A percentile compares a stretch with the other conserved stretches of the same genome.
These are phyloP conservation scores for Candida orba DNA, from an alignment of 805 yeast species.

Conservation along the genomic window DNA sequence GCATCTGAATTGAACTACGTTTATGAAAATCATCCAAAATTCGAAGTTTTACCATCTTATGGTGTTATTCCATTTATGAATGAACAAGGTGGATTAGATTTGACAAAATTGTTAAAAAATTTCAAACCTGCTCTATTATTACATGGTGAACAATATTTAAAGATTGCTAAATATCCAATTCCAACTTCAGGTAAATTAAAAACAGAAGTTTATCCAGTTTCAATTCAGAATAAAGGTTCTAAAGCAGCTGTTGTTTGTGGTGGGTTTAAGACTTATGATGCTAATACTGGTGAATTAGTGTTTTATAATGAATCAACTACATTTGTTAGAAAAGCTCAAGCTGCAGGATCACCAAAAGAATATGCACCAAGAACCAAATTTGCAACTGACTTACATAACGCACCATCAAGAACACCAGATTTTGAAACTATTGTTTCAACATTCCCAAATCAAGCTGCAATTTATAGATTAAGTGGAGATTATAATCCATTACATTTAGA, in stretches of 20 bases:
- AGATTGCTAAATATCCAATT: constrained; percentile 66
- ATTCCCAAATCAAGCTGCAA: constrained; percentile 69
- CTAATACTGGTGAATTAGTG: constrained; percentile 56
- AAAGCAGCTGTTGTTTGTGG: constrained; percentile 73
- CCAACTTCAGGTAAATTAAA: constrained; percentile 61
- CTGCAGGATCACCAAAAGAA: constrained; percentile 35
- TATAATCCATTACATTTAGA: constrained; percentile 94
- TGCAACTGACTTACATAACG: constrained; percentile 54
- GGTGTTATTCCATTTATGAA: constrained; percentile 85
- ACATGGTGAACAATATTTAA: constrained; percentile 93
- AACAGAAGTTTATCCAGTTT: constrained; percentile 62
- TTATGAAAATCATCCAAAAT: constrained; percentile 69
- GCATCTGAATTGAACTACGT: constrained; percentile 69
- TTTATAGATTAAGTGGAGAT: constrained; percentile 90
- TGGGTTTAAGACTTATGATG: constrained; percentile 65
- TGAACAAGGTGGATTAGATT: constrained; percentile 49
- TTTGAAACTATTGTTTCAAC: constrained; percentile 54
- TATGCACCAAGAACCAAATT: constrained; percentile 47
- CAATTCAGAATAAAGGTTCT: constrained; percentile 75
- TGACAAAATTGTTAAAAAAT: constrained; percentile 59
- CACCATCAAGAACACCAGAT: constrained; percentile 63
- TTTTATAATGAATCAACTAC: constrained; percentile 80
- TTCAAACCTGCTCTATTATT: constrained; percentile 85
- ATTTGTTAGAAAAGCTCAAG: constrained; percentile 68
- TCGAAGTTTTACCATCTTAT: constrained; percentile 82